Percentiles rank a stretch among this genome's conserved stretches.
Evolutionary conservation across 2,329 filamentous ascomycete genomes (phyloP).

Genomic region (Fusarium protoensiforme): DNA sequence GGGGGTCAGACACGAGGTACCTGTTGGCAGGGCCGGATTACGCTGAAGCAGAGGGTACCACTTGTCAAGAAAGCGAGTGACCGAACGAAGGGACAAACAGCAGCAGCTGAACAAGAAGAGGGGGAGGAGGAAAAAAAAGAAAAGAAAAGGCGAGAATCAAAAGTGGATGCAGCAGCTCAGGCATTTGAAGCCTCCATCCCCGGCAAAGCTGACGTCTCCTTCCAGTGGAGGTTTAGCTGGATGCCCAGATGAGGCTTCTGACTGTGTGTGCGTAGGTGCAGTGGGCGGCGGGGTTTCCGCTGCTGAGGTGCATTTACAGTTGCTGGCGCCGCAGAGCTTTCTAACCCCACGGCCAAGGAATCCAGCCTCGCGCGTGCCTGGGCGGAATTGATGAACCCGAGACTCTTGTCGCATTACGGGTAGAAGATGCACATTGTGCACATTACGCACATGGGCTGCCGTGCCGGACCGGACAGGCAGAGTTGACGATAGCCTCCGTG

Average conservation of each 20-base stretch:
- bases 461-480: background rate
- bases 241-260: background rate
- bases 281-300: background rate
- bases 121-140: background rate
- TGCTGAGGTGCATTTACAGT: conserved; percentile 2
- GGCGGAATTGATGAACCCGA: background rate
- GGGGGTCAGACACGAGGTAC: conserved; percentile 5
- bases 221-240: background rate
- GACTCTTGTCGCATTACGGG: background rate
- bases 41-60: conserved; percentile 21
- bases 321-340: conserved; percentile 1
- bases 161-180: conserved; percentile 2
- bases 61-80: conserved; percentile 17
- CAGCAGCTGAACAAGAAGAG: background rate
- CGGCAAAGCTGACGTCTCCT: background rate
- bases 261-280: background rate
- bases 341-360: background rate
- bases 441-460: background rate
- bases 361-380: background rate
- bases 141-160: conserved; percentile 13
- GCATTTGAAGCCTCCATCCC: background rate
- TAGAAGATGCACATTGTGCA: background rate
- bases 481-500: background rate
- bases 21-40: conserved; percentile 1
- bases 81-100: conserved; percentile 10